Conservation (phyloP, 495 filamentous ascomycete genomes). For the Clohesyomyces aquaticus region DNA sequence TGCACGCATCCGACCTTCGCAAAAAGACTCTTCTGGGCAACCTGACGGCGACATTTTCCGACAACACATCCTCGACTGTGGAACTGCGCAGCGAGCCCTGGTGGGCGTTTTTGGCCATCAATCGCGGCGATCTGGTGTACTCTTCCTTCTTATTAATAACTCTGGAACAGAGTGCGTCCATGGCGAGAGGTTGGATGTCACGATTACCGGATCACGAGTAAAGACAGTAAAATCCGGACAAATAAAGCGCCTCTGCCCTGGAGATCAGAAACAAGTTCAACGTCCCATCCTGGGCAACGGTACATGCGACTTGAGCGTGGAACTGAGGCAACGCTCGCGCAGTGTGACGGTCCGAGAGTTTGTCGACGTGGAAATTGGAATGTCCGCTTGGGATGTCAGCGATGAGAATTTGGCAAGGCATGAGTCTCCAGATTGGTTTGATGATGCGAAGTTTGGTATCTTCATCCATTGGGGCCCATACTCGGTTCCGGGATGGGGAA, state of each 20-base stretch:
- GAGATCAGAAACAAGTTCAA: slow-evolving; percentile 1
- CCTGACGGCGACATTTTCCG: background rate
- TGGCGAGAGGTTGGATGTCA: background rate
- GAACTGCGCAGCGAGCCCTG: slow-evolving; percentile 4
- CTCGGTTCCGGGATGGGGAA: background rate
- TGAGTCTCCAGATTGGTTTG: slow-evolving; percentile 1
- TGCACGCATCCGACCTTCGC: slow-evolving; percentile 5
- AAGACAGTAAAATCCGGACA: background rate
- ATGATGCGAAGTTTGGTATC: slow-evolving; percentile 7
- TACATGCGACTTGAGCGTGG: background rate
- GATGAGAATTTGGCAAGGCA: background rate
- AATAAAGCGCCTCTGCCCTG: slow-evolving; percentile 1
- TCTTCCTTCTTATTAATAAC: background rate
- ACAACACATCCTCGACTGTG: background rate
- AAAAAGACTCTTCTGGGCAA: background rate
- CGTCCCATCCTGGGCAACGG: background rate
- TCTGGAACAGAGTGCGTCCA: background rate
- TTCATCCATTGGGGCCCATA: slow-evolving; percentile 10
- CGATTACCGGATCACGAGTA: background rate
- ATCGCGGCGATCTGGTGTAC: background rate
- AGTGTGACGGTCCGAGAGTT: background rate
- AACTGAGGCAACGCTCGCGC: background rate
- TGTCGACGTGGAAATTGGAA: background rate
- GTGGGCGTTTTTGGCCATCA: slow-evolving; percentile 2
- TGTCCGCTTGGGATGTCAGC: background rate